These are phyloP conservation scores for Citeromyces nyonsensis DNA, from an alignment of 805 yeast species.

Conservation along the genomic window DNA sequence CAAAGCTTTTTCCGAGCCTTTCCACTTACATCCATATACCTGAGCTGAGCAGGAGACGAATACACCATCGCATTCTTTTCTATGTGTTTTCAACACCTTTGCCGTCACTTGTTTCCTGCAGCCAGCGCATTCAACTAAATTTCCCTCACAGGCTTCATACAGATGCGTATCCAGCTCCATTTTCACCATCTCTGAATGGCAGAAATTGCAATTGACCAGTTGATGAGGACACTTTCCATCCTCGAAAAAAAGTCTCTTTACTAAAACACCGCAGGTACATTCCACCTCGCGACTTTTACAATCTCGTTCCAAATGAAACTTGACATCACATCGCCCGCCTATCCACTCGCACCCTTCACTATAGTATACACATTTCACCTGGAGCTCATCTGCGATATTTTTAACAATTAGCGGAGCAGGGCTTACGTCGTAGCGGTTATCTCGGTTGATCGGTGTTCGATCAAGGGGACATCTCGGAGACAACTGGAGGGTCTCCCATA, in stretches of 20 bases:
- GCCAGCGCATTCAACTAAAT: constrained; percentile 18
- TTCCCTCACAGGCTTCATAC: constrained; percentile 20
- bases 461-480: constrained; percentile 43
- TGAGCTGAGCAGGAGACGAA: constrained; percentile 28
- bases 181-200: constrained; percentile 14
- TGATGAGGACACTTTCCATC: constrained; percentile 21
- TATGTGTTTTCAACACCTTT: constrained; percentile 22
- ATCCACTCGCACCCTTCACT: constrained; percentile 39
- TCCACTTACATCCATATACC: constrained; percentile 34
- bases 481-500: constrained; percentile 26
- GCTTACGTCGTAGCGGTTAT: constrained; percentile 12
- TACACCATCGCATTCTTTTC: constrained; percentile 22
- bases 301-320: constrained; percentile 26
- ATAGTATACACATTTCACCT: constrained; percentile 35
- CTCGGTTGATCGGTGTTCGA: constrained; percentile 24
- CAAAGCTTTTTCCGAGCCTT: constrained; percentile 15
- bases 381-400: constrained; percentile 46
- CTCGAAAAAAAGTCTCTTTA: background rate
- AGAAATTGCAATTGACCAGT: constrained; percentile 18
- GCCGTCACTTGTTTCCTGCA: constrained; percentile 26
- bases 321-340: constrained; percentile 44
- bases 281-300: constrained; percentile 21
- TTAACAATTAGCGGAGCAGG: constrained; percentile 43
- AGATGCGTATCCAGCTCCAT: constrained; percentile 19
- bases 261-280: constrained; percentile 11